Percentiles rank a stretch among this genome's conserved stretches.
These are phyloP conservation scores for Phalaenopsis aphrodite DNA, from an alignment of 106 monocot species.

Conservation along the genomic window DNA sequence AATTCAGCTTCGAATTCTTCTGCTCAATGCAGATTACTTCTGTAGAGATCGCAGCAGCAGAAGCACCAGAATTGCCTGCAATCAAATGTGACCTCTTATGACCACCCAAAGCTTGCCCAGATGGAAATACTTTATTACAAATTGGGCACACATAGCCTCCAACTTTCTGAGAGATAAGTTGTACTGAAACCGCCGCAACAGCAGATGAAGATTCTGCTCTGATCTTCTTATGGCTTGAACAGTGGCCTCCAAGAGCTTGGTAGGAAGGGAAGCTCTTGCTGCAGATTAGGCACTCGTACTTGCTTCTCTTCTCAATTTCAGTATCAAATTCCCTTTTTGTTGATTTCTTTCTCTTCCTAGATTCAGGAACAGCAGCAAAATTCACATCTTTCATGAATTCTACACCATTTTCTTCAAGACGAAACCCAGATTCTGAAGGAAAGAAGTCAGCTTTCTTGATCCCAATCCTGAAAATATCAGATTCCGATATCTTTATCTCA, in stretches of 20 bases:
- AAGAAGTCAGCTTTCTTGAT: constrained; percentile 7
- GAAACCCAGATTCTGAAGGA: constrained; percentile 1
- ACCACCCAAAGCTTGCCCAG: constrained; percentile 11
- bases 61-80: neutral
- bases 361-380: neutral
- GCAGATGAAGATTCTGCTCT: neutral
- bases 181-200: neutral
- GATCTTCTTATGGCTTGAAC: constrained; percentile 22
- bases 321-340: neutral
- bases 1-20: neutral
- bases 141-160: constrained; percentile 4
- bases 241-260: constrained; percentile 42
- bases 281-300: constrained; percentile 19
- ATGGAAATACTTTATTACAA: constrained; percentile 10
- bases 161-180: neutral
- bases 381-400: neutral
- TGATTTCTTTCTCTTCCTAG: neutral
- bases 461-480: neutral
- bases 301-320: constrained; percentile 3
- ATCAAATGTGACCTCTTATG: constrained; percentile 10
- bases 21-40: neutral
- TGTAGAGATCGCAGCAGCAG: neutral
- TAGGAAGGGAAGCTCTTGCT: constrained; percentile 25
- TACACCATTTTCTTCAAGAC: neutral
- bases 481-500: constrained; percentile 7